Evolutionary conservation across 2,329 filamentous ascomycete genomes (phyloP), one percentile per base, ranked within the genome.

Genomic region (Aspergillus sp.): DNA sequence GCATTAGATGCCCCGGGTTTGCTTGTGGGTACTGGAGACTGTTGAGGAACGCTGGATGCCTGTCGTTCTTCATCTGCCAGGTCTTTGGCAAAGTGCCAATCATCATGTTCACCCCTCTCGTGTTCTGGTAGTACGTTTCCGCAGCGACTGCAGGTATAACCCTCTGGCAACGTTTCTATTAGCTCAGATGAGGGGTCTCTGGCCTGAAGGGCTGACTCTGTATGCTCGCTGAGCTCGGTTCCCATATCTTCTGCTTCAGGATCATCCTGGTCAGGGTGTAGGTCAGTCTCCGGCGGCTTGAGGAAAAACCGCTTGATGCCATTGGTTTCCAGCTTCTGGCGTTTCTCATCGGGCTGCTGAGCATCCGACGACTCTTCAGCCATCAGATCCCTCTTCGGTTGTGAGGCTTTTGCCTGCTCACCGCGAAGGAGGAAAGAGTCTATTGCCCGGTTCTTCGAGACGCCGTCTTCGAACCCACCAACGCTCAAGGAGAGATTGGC

Each of bases 71-170:
- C 82, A 59, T 87, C 84, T 65, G 93, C 88, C 30, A 99, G 82
- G 68, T 94, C 90, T 77, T 90, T 91, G 49, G 95, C 95, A 77
- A 96, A 89, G 77, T 99, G 95, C 89, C 93, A 98, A 75, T 99
- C 95, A 57, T 89, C 82, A 74, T 99, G 95, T 76, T 90, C 93
- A 65, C 88, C 84, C 67, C 84, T 83, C 58, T 88, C 85, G 25
- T 80, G 71, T 41, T 82, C 79, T 11, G 82, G 80, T 36, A 95
- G 80, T n/a, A 74, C 72, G 68, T 84, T 82, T 61, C 84, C 82
- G 75, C 92, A 96, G 63, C 86, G 86, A 53, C 80, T 72, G 74
- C 92, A 96, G 58, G 79, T 78, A 64, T 80, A 84, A 5, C 55
- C 49, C 17, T 50, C 55, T 2, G 41, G 17, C 30, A 23, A 6